Percentiles rank a stretch among this genome's conserved stretches.
Conservation (phyloP, 2,329 filamentous ascomycete species). For the Alternaria rosae region DNA sequence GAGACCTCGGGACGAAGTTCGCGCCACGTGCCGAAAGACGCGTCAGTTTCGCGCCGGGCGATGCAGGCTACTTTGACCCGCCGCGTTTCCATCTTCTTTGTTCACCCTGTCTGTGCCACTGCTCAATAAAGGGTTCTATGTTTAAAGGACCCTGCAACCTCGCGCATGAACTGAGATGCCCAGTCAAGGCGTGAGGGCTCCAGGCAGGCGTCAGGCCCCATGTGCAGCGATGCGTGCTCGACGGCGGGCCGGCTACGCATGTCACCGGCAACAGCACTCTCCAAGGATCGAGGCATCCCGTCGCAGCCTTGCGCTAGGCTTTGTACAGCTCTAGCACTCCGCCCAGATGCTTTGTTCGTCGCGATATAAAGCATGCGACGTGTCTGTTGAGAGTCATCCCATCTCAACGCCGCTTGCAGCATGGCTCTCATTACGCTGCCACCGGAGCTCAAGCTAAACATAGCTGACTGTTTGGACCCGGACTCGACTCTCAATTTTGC, state of each 20-base stretch:
- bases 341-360: background rate
- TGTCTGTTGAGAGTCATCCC: background rate
- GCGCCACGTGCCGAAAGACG: background rate
- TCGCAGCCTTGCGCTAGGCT: background rate
- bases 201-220: background rate
- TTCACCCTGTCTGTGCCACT: background rate
- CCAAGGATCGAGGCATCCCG: background rate
- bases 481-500: conserved; percentile 19
- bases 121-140: background rate
- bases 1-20: background rate
- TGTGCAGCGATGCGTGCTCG: background rate
- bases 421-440: conserved; percentile 21
- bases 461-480: conserved; percentile 20
- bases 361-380: background rate
- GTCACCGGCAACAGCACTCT: background rate
- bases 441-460: conserved; percentile 18
- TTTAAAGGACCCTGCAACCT: background rate
- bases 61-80: background rate
- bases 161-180: background rate
- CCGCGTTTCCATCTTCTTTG: background rate
- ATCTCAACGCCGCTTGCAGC: background rate
- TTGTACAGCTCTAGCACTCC: background rate
- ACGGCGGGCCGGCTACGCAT: background rate
- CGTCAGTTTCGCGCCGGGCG: background rate
- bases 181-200: background rate